A percentile compares a stretch with the other conserved stretches of the same genome.
phyloP scores from a whole-genome alignment of 192 early-diverging fungal species.

The Martensiomyces pterosporus region DNA sequence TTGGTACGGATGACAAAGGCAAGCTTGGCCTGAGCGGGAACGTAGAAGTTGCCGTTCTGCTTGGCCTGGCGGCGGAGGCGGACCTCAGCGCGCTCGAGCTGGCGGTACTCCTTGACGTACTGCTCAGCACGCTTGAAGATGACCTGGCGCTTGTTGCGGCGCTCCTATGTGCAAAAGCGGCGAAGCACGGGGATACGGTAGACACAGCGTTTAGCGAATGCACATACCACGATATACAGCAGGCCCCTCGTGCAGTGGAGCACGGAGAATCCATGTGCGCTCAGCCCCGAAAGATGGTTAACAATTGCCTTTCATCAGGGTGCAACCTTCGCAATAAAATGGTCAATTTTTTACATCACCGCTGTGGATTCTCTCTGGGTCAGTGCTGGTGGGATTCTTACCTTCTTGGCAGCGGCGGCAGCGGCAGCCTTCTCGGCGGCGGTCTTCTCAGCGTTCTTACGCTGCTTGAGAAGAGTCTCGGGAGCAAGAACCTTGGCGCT shows the following conservation, averaged over 20 bases:
- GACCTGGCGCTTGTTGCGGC: constrained; percentile 76
- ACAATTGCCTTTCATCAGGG: constrained; percentile 41
- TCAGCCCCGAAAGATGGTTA: constrained; percentile 86
- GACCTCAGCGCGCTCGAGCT: constrained; percentile 84
- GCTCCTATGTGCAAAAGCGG: constrained; percentile 37
- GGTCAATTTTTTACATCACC: constrained; percentile 43
- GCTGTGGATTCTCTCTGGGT: too few relatives aligned
- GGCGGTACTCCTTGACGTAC: constrained; percentile 97
- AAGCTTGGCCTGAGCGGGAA: constrained; percentile 93
- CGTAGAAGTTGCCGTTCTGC: constrained; percentile 86
- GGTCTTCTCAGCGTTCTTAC: constrained; percentile 70
- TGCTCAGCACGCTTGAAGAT: constrained; percentile 99
- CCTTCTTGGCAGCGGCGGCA: constrained; percentile 42
- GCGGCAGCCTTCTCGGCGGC: constrained; percentile 57
- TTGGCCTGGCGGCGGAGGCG: constrained; percentile 93
- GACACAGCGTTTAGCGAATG: constrained; percentile 1
- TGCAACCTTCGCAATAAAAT: constrained; percentile 36
- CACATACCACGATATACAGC: not conserved
- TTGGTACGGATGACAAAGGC: constrained; percentile 98
- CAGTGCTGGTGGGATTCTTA: constrained; percentile 6
- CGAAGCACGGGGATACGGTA: not conserved
- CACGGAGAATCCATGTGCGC: constrained; percentile 17
- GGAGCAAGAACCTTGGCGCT: constrained; percentile 74
- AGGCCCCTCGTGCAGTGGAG: constrained; percentile 2
- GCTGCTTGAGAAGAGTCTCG: constrained; percentile 87